Evolutionary conservation across 139 green algal species (phyloP).

Genomic region (Gonium pectorale): DNA sequence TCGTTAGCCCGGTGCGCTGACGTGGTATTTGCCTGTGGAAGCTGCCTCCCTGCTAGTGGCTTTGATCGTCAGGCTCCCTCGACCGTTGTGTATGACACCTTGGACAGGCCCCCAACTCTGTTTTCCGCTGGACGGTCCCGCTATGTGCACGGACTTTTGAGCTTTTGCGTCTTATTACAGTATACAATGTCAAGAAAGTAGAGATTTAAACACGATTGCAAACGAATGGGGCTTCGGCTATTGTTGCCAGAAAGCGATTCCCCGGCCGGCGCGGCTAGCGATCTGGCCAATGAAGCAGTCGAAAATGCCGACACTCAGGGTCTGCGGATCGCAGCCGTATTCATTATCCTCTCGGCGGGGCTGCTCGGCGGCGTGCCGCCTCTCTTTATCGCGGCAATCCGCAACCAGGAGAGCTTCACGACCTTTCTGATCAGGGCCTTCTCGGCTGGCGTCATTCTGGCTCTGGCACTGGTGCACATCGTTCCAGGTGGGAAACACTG

Average conservation of each 20-base stretch:
- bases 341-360: constrained; percentile 21
- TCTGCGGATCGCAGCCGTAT: constrained; percentile 29
- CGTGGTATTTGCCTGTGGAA: too few species aligned
- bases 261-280: neutral
- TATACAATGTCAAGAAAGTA: too few species aligned
- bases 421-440: constrained; percentile 30
- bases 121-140: too few species aligned
- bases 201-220: too few species aligned
- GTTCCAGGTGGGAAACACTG: constrained; percentile 55
- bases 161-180: too few species aligned
- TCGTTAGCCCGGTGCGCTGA: too few species aligned
- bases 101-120: too few species aligned
- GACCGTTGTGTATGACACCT: too few species aligned
- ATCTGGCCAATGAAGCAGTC: neutral
- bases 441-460: constrained; percentile 49
- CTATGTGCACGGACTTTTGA: too few species aligned
- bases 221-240: too few species aligned
- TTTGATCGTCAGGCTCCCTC: too few species aligned
- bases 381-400: neutral
- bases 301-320: neutral
- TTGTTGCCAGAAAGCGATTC: neutral
- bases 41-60: too few species aligned
- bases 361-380: constrained; percentile 31
- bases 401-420: neutral
- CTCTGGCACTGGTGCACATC: constrained; percentile 68